Conservation (phyloP, 192 early-diverging fungal genomes). For the Chytriomyces sp. region DNA sequence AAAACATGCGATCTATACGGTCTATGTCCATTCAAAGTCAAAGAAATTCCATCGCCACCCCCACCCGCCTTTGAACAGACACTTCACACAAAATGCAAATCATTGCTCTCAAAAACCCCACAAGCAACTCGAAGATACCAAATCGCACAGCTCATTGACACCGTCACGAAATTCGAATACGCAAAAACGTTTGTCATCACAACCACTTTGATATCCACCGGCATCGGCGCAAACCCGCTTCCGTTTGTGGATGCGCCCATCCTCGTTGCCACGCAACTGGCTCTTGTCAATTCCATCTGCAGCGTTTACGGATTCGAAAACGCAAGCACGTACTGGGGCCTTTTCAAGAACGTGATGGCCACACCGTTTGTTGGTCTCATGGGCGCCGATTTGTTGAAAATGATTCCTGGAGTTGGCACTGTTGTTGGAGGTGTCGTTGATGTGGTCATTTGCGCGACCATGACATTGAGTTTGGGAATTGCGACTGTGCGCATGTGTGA, state of each 20-base stretch:
- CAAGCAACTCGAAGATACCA: constrained; percentile 8
- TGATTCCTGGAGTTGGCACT: constrained; percentile 28
- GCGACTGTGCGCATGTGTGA: constrained; percentile 16
- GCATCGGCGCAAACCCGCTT: constrained; percentile 26
- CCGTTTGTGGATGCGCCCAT: constrained; percentile 23
- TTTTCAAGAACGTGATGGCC: constrained; percentile 26
- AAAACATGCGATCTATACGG: constrained; percentile 10
- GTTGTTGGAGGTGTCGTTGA: constrained; percentile 21
- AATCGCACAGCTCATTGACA: constrained; percentile 28
- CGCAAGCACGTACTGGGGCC: constrained; percentile 12
- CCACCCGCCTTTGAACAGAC: neutral
- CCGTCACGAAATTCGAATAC: constrained; percentile 10
- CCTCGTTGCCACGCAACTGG: constrained; percentile 9
- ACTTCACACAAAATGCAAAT: neutral
- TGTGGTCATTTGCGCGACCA: constrained; percentile 25
- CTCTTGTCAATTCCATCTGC: constrained; percentile 3
- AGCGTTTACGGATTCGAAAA: constrained; percentile 16
- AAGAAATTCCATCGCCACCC: neutral
- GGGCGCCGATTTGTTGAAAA: constrained; percentile 23
- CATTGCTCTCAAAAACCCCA: neutral
- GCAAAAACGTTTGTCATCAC: constrained; percentile 28
- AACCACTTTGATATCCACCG: constrained; percentile 8
- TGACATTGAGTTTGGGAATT: constrained; percentile 22
- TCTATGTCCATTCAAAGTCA: constrained; percentile 5
- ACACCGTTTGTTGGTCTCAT: constrained; percentile 14